These are phyloP conservation scores for Fusarium clavum DNA, from an alignment of 2,329 filamentous ascomycete species.

Conservation along the genomic window DNA sequence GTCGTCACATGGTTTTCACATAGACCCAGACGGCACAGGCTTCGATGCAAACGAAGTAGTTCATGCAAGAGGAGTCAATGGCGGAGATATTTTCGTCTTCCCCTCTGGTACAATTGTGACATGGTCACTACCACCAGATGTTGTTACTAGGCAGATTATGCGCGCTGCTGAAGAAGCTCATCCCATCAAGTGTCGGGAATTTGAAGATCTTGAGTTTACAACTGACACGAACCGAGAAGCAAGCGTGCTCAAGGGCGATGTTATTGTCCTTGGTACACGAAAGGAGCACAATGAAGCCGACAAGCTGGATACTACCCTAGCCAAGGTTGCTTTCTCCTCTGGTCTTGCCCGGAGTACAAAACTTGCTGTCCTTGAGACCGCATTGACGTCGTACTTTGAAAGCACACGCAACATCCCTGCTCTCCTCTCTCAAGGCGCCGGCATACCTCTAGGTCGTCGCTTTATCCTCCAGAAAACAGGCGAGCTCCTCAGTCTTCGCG, in stretches of 20 bases:
- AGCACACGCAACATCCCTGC: conserved; percentile 85
- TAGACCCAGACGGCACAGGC: conserved; percentile 70
- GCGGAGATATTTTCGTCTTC: conserved; percentile 94
- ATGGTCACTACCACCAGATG: conserved; percentile 85
- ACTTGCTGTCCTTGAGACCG: conserved; percentile 87
- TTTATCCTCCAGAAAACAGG: conserved; percentile 95
- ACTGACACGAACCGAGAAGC: conserved; percentile 78
- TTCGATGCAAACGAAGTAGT: conserved; percentile 73
- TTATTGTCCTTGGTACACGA: conserved; percentile 88
- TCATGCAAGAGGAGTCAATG: conserved; percentile 69
- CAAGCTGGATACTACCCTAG: conserved; percentile 73
- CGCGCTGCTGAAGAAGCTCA: conserved; percentile 82
- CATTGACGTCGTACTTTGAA: conserved; percentile 85
- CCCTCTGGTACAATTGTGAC: conserved; percentile 93
- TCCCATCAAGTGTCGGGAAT: conserved; percentile 75
- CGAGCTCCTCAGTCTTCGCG: conserved; percentile 87
- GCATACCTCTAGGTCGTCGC: conserved; percentile 63
- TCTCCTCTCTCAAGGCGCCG: conserved; percentile 74
- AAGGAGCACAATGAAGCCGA: conserved; percentile 59
- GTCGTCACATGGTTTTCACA: conserved; percentile 67
- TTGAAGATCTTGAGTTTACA: conserved; percentile 89
- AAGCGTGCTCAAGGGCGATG: conserved; percentile 85
- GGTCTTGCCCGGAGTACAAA: conserved; percentile 94
- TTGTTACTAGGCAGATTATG: conserved; percentile 79
- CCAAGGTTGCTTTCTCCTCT: conserved; percentile 96